Conservation (phyloP, 257 asterid species). For the Solanum appendiculatum region DNA sequence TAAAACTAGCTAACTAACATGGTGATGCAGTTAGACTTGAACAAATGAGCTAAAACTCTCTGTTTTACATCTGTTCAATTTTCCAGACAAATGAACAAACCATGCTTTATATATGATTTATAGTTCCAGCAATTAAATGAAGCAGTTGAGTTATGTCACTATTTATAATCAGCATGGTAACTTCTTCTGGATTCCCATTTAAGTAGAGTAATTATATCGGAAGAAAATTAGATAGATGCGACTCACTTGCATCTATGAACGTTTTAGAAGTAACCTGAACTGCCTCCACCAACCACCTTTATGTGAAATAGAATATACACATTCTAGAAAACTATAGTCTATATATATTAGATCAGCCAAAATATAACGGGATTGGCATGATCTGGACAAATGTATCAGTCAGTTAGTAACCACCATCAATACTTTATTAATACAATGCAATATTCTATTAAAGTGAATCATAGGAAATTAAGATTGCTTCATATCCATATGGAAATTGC, state of each 20-base stretch:
- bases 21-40: not conserved
- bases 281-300: slow-evolving; percentile 90
- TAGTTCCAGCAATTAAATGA: not conserved
- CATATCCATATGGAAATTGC: not conserved
- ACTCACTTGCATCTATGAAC: slow-evolving; percentile 96
- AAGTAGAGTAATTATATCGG: not conserved
- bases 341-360: slow-evolving; percentile 94
- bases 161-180: not conserved
- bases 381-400: slow-evolving; percentile 78
- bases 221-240: not conserved
- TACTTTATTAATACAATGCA: not conserved
- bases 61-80: not conserved
- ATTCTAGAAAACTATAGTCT: slow-evolving; percentile 72
- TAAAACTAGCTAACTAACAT: not conserved
- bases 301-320: slow-evolving; percentile 42
- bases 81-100: not conserved
- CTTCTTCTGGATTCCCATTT: not conserved
- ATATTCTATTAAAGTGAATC: not conserved
- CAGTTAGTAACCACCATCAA: slow-evolving; percentile 11
- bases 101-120: not conserved
- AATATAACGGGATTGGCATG: slow-evolving; percentile 96
- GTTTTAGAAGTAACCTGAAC: slow-evolving; percentile 67
- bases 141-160: not conserved
- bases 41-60: not conserved
- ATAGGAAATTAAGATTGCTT: not conserved